phyloP scores from a whole-genome alignment of 2,329 filamentous ascomycete genomes.

The Ascochyta clinopodiicola region DNA sequence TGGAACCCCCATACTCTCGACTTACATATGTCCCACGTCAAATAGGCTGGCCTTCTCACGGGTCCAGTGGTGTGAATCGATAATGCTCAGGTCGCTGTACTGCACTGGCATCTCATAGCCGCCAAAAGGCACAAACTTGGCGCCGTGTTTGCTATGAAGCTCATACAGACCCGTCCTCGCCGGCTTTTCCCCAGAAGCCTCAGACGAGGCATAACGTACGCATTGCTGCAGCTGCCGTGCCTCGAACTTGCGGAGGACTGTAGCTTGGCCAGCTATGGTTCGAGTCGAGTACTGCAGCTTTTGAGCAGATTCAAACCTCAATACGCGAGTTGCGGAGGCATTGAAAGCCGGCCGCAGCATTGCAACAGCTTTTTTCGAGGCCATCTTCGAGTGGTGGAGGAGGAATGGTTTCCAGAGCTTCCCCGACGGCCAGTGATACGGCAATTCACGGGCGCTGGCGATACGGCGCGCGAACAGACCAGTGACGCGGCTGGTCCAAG shows the following conservation, averaged over 20 bases:
- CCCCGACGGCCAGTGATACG: constrained; percentile 18
- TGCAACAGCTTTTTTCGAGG: constrained; percentile 34
- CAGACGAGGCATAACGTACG: constrained; percentile 40
- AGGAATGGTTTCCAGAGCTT: constrained; percentile 13
- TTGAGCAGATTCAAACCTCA: constrained; percentile 21
- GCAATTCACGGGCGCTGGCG: constrained; percentile 24
- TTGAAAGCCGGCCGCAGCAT: constrained; percentile 36
- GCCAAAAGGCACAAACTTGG: constrained; percentile 96
- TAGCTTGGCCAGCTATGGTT: constrained; percentile 25
- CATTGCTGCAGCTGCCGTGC: constrained; percentile 20
- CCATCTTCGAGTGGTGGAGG: constrained; percentile 34
- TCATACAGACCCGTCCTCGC: constrained; percentile 77
- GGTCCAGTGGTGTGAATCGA: constrained; percentile 89
- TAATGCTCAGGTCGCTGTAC: constrained; percentile 78
- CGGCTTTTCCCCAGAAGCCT: constrained; percentile 39
- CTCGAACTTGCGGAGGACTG: constrained; percentile 35
- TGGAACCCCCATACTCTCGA: constrained; percentile 13
- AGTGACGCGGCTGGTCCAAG: constrained; percentile 12
- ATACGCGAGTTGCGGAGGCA: constrained; percentile 26
- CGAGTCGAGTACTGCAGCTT: constrained; percentile 22
- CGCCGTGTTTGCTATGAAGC: constrained; percentile 77
- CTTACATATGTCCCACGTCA: constrained; percentile 93
- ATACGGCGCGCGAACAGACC: constrained; percentile 6
- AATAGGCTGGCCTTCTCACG: constrained; percentile 88
- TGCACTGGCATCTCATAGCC: constrained; percentile 93